Conservation (phyloP, 495 filamentous ascomycete species). For the Alectoria sarmentosa region DNA sequence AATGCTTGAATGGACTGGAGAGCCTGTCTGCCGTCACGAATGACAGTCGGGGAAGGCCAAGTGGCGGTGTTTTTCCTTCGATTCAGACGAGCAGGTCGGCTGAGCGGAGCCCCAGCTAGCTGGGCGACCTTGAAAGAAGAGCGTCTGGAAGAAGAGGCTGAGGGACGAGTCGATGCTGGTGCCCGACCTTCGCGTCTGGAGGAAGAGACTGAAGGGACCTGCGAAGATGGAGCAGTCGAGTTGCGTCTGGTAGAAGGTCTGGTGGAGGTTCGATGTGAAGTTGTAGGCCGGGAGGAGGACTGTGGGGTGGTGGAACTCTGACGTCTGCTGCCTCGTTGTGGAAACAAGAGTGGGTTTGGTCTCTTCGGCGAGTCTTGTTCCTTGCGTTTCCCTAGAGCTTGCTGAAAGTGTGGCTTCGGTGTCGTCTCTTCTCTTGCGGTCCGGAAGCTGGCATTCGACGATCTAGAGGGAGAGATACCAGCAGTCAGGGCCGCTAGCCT, state of each 20-base stretch:
- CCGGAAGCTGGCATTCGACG: background rate
- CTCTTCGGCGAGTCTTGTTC: background rate
- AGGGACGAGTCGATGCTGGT: background rate
- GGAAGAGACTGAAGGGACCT: background rate
- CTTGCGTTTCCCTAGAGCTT: background rate
- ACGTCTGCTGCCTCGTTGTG: background rate
- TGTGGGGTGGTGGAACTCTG: background rate
- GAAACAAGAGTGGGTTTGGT: background rate
- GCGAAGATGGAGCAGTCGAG: background rate
- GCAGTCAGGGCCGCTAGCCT: background rate
- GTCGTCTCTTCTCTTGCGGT: background rate
- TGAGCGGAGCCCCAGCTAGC: background rate
- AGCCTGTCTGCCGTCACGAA: background rate
- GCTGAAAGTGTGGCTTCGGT: background rate
- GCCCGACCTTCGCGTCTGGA: background rate
- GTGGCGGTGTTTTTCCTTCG: background rate
- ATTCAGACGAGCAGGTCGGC: background rate
- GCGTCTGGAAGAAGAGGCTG: background rate
- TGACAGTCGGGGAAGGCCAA: background rate
- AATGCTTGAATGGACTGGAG: constrained; percentile 10
- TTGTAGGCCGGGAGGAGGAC: background rate
- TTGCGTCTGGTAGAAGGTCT: background rate
- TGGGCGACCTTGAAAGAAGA: constrained; percentile 4
- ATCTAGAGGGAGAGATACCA: background rate
- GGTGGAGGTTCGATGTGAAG: background rate